These are phyloP conservation scores for Candida andamanensis DNA, from an alignment of 805 yeast species.

Conservation along the genomic window DNA sequence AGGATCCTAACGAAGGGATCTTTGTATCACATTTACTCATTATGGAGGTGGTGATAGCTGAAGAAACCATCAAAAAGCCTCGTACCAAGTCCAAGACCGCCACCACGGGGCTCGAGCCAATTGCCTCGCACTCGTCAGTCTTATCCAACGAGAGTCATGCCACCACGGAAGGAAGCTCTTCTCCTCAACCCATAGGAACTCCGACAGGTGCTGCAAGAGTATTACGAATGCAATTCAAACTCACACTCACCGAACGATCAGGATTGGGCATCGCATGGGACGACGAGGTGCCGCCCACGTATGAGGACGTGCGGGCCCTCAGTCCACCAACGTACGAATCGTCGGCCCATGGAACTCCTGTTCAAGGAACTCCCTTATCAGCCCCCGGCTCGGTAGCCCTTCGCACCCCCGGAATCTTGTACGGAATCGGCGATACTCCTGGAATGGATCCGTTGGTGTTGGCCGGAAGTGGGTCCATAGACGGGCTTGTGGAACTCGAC, in stretches of 20 bases:
- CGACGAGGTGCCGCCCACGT: conserved; percentile 97
- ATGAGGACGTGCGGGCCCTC: conserved; percentile 74
- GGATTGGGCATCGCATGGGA: conserved; percentile 98
- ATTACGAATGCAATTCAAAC: conserved; percentile 86
- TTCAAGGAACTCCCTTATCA: conserved; percentile 13
- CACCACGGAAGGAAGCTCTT: conserved; percentile 1
- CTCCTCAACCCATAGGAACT: conserved; percentile 42
- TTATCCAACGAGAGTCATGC: conserved; percentile 3
- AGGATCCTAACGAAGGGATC: conserved; percentile 76
- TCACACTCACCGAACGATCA: conserved; percentile 80
- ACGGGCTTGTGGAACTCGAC: conserved; percentile 24
- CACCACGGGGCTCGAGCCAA: conserved; percentile 21
- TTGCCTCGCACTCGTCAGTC: conserved; percentile 17
- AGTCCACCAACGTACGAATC: conserved; percentile 78
- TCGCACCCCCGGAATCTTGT: conserved; percentile 32
- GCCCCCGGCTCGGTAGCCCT: conserved; percentile 15
- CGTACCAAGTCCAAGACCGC: conserved; percentile 3
- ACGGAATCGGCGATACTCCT: conserved; percentile 44
- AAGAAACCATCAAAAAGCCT: conserved; percentile 50
- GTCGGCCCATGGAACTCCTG: conserved; percentile 15
- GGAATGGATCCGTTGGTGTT: conserved; percentile 11
- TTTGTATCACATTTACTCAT: conserved; percentile 70
- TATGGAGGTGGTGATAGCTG: conserved; percentile 91
- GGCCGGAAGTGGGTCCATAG: conserved; percentile 8
- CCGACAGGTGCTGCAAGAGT: conserved; percentile 96